Evolutionary conservation across 768 basidiomycete genomes (phyloP).

Genomic region (Termitomyces sp.): DNA sequence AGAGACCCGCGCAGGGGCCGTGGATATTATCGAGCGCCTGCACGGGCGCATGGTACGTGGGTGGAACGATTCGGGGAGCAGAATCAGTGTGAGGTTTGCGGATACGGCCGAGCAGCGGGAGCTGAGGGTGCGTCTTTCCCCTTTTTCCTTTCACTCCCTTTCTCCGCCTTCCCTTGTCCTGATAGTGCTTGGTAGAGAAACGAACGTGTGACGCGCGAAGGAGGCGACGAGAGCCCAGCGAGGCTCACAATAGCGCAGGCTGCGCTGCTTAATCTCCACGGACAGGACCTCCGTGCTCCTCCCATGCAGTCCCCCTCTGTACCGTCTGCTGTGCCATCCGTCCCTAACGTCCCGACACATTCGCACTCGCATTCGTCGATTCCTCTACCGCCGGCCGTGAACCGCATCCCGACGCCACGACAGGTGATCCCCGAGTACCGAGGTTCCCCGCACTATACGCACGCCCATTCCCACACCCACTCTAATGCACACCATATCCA

Average conservation of each 20-base stretch:
- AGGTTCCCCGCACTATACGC: neutral
- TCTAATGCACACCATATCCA: neutral
- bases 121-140: slow-evolving; percentile 46
- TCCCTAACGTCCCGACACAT: neutral
- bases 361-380: neutral
- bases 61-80: slow-evolving; percentile 68
- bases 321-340: neutral
- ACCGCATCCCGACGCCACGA: slow-evolving; percentile 7
- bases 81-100: slow-evolving; percentile 77
- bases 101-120: slow-evolving; percentile 76
- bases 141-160: neutral
- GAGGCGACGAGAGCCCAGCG: slow-evolving; percentile 55
- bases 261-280: slow-evolving; percentile 67
- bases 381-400: neutral
- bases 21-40: slow-evolving; percentile 70
- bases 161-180: neutral
- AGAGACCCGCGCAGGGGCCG: slow-evolving; percentile 65
- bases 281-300: slow-evolving; percentile 43
- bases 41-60: slow-evolving; percentile 80
- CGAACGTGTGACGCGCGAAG: slow-evolving; percentile 57
- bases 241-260: slow-evolving; percentile 76
- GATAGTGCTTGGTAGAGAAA: slow-evolving; percentile 28
- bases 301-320: neutral
- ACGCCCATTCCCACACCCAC: neutral
- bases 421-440: neutral